Base-by-base conservation (phyloP, 1,284 basidiomycete genomes). In the Ceratobasidium sp. region DNA sequence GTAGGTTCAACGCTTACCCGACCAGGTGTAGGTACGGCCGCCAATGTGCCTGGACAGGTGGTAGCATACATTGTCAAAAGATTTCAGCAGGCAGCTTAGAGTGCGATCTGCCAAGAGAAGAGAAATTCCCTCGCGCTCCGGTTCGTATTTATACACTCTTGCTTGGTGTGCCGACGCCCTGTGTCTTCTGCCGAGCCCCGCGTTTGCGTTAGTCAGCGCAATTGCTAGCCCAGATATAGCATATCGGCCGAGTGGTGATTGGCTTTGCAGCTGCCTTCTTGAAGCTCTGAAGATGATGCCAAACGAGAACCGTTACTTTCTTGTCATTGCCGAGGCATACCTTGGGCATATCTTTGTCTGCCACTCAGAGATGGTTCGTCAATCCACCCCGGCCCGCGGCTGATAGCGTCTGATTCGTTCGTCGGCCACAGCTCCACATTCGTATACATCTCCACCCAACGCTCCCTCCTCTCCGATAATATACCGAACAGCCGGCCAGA, bases 371-470 rank as follows among this genome's bases (percentile, higher is more conserved):
- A 23, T 30, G 64, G 64, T 48, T 66, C 44, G 64, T 44, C 44
- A 5, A 44, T 64, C 23, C 60, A 23, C n/a, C 52, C 35, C 60
- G 73, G 73, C 62, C 73, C 73, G 73, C 57, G 4, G 44, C 27
- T 41, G 75, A 57, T 52, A 41, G 16, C 30, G 35, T 16, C 44
- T 52, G 60, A 73, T 60, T 76, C 50, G 62, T 33, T 41, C 48
- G 48, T 68, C 75, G 75, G 75, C 46, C 75, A 23, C 75, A 68
- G 54, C 65, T 27, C 75, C 75, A 68, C 65, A 77, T 77, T 65
- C 14, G 75, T 65, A 60, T 68, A 38, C n/a, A 77, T 77, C 75
- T 77, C 75, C 75, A 68, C n/a, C 38, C 52, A n/a, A 52, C 35
- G 10, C 44, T 14, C 23, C 60, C n/a, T 33, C n/a, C 8, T 18